These are phyloP conservation scores for Phytophthora chlamydospora DNA, from an alignment of 352 stramenopile species.

Conservation along the genomic window DNA sequence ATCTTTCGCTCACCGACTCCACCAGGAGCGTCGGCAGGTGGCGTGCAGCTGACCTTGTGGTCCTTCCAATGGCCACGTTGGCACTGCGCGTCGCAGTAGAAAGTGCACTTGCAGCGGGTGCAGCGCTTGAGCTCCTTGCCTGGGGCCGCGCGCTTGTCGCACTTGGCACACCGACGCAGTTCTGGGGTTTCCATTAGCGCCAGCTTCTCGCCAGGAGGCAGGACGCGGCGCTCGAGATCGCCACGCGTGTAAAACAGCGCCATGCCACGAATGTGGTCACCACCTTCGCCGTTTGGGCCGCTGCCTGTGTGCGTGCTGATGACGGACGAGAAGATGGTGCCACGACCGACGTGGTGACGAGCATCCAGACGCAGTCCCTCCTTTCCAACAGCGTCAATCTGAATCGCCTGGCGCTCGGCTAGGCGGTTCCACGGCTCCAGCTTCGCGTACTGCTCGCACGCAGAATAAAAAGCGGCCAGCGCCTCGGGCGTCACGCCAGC, in stretches of 20 bases:
- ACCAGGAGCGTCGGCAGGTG: conserved; percentile 34
- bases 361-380: conserved; percentile 74
- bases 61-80: conserved; percentile 85
- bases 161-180: conserved; percentile 74
- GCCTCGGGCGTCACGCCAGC: conserved; percentile 60
- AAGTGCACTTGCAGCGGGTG: conserved; percentile 85
- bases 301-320: conserved; percentile 58
- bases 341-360: conserved; percentile 55
- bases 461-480: conserved; percentile 65
- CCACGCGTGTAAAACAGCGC: conserved; percentile 81
- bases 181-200: conserved; percentile 76
- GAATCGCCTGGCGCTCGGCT: conserved; percentile 78
- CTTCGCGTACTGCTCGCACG: conserved; percentile 65
- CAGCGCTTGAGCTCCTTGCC: conserved; percentile 76
- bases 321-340: conserved; percentile 77
- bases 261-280: conserved; percentile 74
- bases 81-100: conserved; percentile 80
- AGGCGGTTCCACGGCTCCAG: conserved; percentile 74
- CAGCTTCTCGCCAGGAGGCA: conserved; percentile 67
- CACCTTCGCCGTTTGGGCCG: conserved; percentile 30
- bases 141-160: conserved; percentile 73
- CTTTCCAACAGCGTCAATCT: conserved; percentile 68
- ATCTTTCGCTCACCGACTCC: conserved; percentile 59
- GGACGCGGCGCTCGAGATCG: conserved; percentile 77
- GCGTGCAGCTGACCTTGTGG: conserved; percentile 82